Evolutionary conservation across 73 alveolate genomes (phyloP).

Genomic region (Paramecium octaurelia): DNA sequence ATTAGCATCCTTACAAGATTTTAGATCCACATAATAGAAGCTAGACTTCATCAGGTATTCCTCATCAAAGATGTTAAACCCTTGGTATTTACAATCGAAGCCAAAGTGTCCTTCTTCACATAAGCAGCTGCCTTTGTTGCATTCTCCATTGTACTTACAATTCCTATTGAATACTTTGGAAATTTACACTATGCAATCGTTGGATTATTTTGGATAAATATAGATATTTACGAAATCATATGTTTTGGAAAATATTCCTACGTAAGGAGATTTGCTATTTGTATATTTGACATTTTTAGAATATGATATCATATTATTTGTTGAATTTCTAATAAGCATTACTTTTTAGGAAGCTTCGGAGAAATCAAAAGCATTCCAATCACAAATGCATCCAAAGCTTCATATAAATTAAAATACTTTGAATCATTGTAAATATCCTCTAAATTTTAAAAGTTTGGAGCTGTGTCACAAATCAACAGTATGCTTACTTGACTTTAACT

Average conservation of each 20-base stretch:
- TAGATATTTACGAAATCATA: not conserved
- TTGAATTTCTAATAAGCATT: not conserved
- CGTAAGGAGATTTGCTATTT: not conserved
- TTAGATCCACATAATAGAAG: not conserved
- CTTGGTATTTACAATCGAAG: not conserved
- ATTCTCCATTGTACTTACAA: not conserved
- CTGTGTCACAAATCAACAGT: not conserved
- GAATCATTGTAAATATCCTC: not conserved
- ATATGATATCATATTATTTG: not conserved
- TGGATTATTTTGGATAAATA: not conserved
- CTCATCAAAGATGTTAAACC: not conserved
- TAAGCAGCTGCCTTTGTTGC: not conserved
- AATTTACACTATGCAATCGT: not conserved
- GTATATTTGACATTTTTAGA: not conserved
- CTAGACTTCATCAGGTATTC: not conserved
- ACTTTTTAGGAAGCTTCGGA: not conserved
- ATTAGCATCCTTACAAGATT: not conserved
- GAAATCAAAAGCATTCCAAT: not conserved
- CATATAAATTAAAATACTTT: not conserved
- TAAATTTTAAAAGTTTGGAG: not conserved
- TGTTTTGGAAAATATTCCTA: not conserved
- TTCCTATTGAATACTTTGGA: not conserved
- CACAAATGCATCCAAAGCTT: not conserved
- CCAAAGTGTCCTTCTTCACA: not conserved
- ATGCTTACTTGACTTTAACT: not conserved